Evolutionary conservation across 805 yeast genomes (phyloP).

Genomic region (Saturnispora bothae): DNA sequence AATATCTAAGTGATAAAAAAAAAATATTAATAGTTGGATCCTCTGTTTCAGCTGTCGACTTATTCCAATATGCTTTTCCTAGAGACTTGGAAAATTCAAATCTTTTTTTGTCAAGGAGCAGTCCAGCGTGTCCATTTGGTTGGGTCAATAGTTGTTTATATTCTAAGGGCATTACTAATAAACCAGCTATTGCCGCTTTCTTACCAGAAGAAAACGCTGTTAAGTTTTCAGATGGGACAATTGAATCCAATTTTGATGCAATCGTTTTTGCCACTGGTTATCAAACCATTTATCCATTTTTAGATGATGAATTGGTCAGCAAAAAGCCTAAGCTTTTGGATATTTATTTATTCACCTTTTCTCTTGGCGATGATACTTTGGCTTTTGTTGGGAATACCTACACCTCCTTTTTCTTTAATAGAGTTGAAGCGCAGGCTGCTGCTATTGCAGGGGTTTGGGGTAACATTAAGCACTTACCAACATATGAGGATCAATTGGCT

Average conservation of each 20-base stretch:
- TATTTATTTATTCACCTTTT: constrained; percentile 27
- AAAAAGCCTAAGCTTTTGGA: constrained; percentile 12
- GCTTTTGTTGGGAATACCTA: constrained; percentile 33
- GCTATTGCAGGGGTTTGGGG: constrained; percentile 49
- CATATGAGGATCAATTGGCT: constrained; percentile 28
- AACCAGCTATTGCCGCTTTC: constrained; percentile 15
- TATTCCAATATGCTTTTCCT: constrained; percentile 28
- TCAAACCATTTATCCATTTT: constrained; percentile 35
- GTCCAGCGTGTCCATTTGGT: background rate
- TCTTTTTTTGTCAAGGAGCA: constrained; percentile 15
- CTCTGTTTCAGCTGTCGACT: constrained; percentile 30
- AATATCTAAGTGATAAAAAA: constrained; percentile 29
- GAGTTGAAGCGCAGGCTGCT: constrained; percentile 40
- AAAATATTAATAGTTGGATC: constrained; percentile 36
- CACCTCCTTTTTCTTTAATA: constrained; percentile 36
- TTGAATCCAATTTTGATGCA: constrained; percentile 26
- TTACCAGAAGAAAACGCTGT: constrained; percentile 16
- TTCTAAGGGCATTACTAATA: constrained; percentile 13
- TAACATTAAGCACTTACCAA: constrained; percentile 30
- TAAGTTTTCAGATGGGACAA: constrained; percentile 27
- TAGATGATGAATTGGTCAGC: constrained; percentile 12
- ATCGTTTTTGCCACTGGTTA: constrained; percentile 45
- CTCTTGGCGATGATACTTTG: constrained; percentile 34
- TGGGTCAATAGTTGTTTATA: constrained; percentile 12
- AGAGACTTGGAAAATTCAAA: constrained; percentile 19